phyloP scores from a whole-genome alignment of 805 yeast genomes.

The Yarrowia alimentaria region DNA sequence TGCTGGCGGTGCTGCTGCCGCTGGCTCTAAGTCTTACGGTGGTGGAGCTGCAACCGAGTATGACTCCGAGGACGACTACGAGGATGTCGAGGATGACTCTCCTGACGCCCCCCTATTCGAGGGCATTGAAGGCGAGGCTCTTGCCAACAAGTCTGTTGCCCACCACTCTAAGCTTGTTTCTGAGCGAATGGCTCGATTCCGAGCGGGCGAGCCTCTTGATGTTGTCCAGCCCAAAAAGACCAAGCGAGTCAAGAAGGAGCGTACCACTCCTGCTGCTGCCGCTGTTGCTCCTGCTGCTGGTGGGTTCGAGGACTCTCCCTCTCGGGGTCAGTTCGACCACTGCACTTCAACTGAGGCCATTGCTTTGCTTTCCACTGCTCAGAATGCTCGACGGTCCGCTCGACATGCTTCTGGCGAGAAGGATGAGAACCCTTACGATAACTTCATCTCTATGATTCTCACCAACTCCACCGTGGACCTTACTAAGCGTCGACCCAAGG shows the following conservation, averaged over 20 bases:
- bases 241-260: conserved; percentile 19
- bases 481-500: conserved; percentile 19
- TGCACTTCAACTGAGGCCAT: conserved; percentile 15
- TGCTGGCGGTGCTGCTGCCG: conserved; percentile 5
- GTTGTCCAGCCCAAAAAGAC: conserved; percentile 19
- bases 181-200: conserved; percentile 16
- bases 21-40: conserved; percentile 20
- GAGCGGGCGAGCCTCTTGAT: conserved; percentile 23
- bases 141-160: conserved; percentile 14
- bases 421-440: conserved; percentile 34
- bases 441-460: conserved; percentile 20
- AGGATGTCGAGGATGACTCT: conserved; percentile 24
- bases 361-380: conserved; percentile 22
- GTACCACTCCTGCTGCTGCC: conserved; percentile 9
- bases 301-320: conserved; percentile 15
- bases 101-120: conserved; percentile 21
- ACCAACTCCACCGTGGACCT: conserved; percentile 13
- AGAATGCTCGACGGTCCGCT: conserved; percentile 25
- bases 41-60: conserved; percentile 27
- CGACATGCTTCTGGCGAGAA: conserved; percentile 38
- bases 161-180: conserved; percentile 18
- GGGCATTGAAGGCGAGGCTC: conserved; percentile 21
- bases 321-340: conserved; percentile 20
- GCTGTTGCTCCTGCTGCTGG: not conserved
- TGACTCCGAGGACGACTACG: conserved; percentile 26